Evolutionary conservation across 345 rosid genomes (phyloP), one percentile per base, ranked within the genome.

Genomic region (Lumnitzera racemosa): DNA sequence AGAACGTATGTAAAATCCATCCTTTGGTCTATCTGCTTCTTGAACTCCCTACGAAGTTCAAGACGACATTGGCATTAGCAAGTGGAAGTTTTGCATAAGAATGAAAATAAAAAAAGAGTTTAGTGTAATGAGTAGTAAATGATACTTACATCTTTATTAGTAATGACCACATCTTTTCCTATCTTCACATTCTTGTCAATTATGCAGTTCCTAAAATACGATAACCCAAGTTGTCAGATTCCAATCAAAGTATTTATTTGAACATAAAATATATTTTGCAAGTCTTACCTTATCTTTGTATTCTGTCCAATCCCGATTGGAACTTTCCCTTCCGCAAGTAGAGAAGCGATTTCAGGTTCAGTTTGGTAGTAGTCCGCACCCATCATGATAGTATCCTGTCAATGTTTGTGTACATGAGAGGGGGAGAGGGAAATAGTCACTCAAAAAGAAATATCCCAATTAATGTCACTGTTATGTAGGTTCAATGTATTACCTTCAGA

Each of bases 361-460:
- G 96, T 92, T 72, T 89, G 96, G 76, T 92, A 92, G 75, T 53
- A 76, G 72, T 92, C 96, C 2, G 98, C 96, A 23, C 98, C 98
- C 76, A 87, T 29, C 98, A 92, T 82, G 55, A 89, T 74, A 4
- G 96, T 82, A 73, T 89, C 96, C 98, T 92, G 78, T 52, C 3
- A 31, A 6, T 23, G 6, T 49, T 25, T 61, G 13, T 53, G 12
- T 27, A 14, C 51, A 17, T 60, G 13, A 15, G 15, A 14, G 53
- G 13, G 20, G 10, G 11, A 12, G 52, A 59, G 24, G 13, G 50
- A 29, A 24, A 49, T 14, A 24, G 15, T 46, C 25, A 29, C 46
- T 51, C 29, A 14, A 13, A 10, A 50, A 25, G 17, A n/a, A 16
- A 11, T 56, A 14, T 12, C 59, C 10, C 59, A 2, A 27, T 27